Evolutionary conservation across 805 yeast species (phyloP), one percentile per base, ranked within the genome.

Genomic region (Kurtzmaniella fragi): DNA sequence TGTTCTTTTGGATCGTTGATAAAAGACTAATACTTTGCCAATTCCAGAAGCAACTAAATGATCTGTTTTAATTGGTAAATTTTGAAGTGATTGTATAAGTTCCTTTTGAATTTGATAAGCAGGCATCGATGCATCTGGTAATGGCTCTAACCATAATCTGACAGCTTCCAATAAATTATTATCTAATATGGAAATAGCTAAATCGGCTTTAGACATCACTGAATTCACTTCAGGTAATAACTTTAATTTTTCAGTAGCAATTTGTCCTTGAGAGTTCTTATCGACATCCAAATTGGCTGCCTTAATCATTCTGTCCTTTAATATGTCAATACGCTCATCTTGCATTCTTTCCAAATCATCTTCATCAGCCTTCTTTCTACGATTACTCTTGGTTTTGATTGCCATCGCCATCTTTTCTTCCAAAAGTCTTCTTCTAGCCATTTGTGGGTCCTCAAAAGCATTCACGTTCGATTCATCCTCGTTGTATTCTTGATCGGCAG

Each of bases 111-210:
- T 91, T 60, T 89, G 95, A 65, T 84, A 93, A 1, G 96, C 90
- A n/a, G 99, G 99, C 64, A 93, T 73, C 9, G 96, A 87, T 34
- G 95, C 95, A 70, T 95, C 98, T 3, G 99, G 99, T 52, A 93
- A 73, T 25, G 99, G 99, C 62, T 93, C 99, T 42, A 93, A 72
- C 99, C 99, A 93, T 59, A 88, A 82, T 50, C 98, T 77, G 20
- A 93, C 90, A 37, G 95, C 91, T 53, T 91, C 97, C 43, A 93
- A 70, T 51, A 93, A 63, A 61, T 93, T 93, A 59, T 93, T 93
- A 67, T 93, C 99, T 54, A 93, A 72, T 42, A 93, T 87, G 23
- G 95, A 84, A 56, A 91, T 96, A 27, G 95, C 90, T 51, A 93
- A 71, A 57, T 83, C 84, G 2, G 88, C 88, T 65, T 88, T 84